Conservation (phyloP, 768 basidiomycete genomes). For the Crassisporium funariophilum region DNA sequence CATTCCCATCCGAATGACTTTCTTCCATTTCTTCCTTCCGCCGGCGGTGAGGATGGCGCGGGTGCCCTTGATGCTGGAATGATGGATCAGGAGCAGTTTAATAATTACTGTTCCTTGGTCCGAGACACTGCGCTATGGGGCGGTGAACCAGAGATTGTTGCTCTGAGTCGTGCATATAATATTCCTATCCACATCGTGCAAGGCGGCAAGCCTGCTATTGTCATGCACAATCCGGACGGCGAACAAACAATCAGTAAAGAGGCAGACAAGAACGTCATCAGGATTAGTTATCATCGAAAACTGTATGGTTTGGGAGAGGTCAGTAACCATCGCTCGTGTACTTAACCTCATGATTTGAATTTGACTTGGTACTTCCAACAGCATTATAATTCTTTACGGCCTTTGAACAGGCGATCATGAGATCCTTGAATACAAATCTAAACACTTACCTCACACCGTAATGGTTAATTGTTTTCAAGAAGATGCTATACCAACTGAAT, state of each 20-base stretch:
- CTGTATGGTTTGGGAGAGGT: slow-evolving; percentile 98
- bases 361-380: slow-evolving; percentile 29
- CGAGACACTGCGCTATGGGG: slow-evolving; percentile 92
- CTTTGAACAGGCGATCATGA: slow-evolving; percentile 35
- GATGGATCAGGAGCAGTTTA: slow-evolving; percentile 68
- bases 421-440: too few species aligned
- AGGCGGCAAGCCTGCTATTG: slow-evolving; percentile 75
- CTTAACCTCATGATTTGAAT: not conserved
- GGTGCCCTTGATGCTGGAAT: slow-evolving; percentile 68
- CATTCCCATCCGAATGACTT: slow-evolving; percentile 85
- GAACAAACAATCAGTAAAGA: slow-evolving; percentile 27
- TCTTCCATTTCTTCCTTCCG: slow-evolving; percentile 85
- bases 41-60: slow-evolving; percentile 66
- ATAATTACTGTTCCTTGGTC: slow-evolving; percentile 75
- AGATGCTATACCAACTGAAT: too few species aligned
- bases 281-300: slow-evolving; percentile 89
- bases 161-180: slow-evolving; percentile 77
- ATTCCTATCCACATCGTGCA: slow-evolving; percentile 93
- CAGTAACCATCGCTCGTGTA: slow-evolving; percentile 26
- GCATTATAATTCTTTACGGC: slow-evolving; percentile 89
- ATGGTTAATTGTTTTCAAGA: too few species aligned
- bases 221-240: slow-evolving; percentile 71
- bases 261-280: slow-evolving; percentile 44
- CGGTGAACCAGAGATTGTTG: slow-evolving; percentile 95
- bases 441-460: too few species aligned